Conservation (phyloP, 2,329 filamentous ascomycete genomes). For the Aspergillus melleus region DNA sequence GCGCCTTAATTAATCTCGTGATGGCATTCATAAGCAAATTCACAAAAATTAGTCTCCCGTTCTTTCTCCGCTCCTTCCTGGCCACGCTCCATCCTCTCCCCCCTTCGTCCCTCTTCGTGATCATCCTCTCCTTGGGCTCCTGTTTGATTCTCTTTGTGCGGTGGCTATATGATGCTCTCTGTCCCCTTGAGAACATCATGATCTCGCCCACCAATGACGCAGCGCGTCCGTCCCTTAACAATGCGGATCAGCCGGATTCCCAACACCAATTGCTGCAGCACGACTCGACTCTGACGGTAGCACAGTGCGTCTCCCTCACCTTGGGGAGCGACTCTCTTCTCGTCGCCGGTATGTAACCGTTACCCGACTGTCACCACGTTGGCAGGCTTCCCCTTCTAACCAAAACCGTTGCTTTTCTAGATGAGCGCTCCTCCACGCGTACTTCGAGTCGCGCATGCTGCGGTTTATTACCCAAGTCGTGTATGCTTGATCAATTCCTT, state of each 20-base stretch:
- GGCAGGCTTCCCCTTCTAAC: slow-evolving; percentile 3
- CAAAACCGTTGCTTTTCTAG: slow-evolving; percentile 32
- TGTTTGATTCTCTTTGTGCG: slow-evolving; percentile 6
- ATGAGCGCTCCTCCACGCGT: slow-evolving; percentile 55
- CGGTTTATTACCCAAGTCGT: slow-evolving; percentile 51
- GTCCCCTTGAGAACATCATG: slow-evolving; percentile 6
- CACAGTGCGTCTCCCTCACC: slow-evolving; percentile 60
- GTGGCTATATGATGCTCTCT: slow-evolving; percentile 12
- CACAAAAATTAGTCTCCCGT: background rate
- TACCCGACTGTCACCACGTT: background rate
- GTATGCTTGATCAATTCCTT: slow-evolving; percentile 36
- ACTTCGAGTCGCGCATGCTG: slow-evolving; percentile 55
- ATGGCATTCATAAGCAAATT: background rate
- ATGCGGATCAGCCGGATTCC: slow-evolving; percentile 30
- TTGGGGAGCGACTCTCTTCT: slow-evolving; percentile 61
- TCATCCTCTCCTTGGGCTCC: slow-evolving; percentile 12
- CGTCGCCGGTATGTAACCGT: slow-evolving; percentile 52
- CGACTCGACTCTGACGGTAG: slow-evolving; percentile 54
- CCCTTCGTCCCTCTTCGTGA: slow-evolving; percentile 10
- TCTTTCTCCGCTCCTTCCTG: background rate
- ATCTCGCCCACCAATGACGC: slow-evolving; percentile 24
- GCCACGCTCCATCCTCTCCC: slow-evolving; percentile 12
- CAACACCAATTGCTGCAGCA: slow-evolving; percentile 34
- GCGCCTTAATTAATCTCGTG: background rate
- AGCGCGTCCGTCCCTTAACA: slow-evolving; percentile 25